Evolutionary conservation across 176 grass and related monocot genomes (phyloP).

Genomic region (Paspalum notatum): DNA sequence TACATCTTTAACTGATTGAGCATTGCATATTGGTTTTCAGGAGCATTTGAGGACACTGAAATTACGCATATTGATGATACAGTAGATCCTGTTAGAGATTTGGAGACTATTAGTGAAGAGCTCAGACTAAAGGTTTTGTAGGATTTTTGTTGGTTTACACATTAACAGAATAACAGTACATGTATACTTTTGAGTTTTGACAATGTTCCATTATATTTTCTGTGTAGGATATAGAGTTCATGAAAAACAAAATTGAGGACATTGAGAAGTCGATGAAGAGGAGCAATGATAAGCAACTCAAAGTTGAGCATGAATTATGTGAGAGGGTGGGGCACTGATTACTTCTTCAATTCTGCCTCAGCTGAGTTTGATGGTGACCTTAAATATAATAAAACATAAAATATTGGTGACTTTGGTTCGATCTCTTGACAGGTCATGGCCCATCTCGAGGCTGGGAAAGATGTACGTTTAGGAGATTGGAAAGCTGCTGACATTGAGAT

Average conservation of each 20-base stretch:
- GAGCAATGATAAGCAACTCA: constrained; percentile 98
- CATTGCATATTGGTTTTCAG: constrained; percentile 46
- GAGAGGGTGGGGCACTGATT: constrained; percentile 52
- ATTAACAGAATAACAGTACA: neutral
- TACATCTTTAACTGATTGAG: constrained; percentile 21
- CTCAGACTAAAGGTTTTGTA: constrained; percentile 87
- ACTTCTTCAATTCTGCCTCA: neutral
- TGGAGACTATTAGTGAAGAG: constrained; percentile 91
- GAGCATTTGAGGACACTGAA: constrained; percentile 95
- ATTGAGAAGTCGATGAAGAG: constrained; percentile 97
- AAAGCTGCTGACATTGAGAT: constrained; percentile 95
- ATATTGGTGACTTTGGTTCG: constrained; percentile 27
- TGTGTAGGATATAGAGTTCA: constrained; percentile 86
- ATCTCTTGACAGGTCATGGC: constrained; percentile 57
- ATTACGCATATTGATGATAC: constrained; percentile 93
- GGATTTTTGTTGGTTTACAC: constrained; percentile 20
- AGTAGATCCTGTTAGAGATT: constrained; percentile 97
- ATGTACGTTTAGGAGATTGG: constrained; percentile 91
- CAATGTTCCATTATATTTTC: constrained; percentile 25
- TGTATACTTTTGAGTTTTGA: constrained; percentile 1
- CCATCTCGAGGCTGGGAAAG: constrained; percentile 76
- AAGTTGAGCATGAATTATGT: constrained; percentile 92
- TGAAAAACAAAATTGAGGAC: constrained; percentile 77
- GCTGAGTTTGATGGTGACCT: constrained; percentile 10
- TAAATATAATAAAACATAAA: constrained; percentile 9